phyloP scores from a whole-genome alignment of 1,139 yeast genomes.

The Candida tetrigidarum region DNA sequence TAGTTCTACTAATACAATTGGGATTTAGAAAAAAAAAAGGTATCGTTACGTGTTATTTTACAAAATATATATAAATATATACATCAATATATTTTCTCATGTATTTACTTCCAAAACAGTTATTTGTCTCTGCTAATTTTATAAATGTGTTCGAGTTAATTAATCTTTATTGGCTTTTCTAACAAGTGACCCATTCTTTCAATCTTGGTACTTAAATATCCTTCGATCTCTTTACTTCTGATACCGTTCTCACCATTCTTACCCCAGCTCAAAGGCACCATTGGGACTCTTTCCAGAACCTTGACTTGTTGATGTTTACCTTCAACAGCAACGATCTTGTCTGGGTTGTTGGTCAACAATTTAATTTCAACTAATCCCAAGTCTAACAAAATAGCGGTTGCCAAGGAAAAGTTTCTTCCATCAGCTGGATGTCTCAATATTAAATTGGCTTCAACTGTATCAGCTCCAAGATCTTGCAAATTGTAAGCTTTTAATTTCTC shows the following conservation, averaged over 20 bases:
- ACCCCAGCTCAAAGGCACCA: slow-evolving; percentile 95
- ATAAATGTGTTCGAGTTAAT: background rate
- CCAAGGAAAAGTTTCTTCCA: slow-evolving; percentile 88
- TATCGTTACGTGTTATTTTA: too few species aligned
- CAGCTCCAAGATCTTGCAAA: slow-evolving; percentile 97
- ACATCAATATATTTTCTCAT: background rate
- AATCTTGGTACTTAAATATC: slow-evolving; percentile 89
- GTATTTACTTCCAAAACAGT: background rate
- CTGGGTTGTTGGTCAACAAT: slow-evolving; percentile 93
- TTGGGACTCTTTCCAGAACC: slow-evolving; percentile 88
- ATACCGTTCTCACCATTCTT: slow-evolving; percentile 57
- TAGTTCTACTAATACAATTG: background rate
- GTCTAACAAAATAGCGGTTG: slow-evolving; percentile 90
- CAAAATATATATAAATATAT: slow-evolving; percentile 4
- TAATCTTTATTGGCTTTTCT: slow-evolving; percentile 22
- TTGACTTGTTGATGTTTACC: slow-evolving; percentile 72
- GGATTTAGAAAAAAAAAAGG: background rate
- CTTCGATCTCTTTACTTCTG: slow-evolving; percentile 84
- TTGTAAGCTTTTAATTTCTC: slow-evolving; percentile 97
- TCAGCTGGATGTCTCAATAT: slow-evolving; percentile 96
- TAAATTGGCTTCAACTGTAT: slow-evolving; percentile 95
- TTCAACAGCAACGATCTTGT: slow-evolving; percentile 92
- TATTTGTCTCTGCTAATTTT: background rate
- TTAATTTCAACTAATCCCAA: slow-evolving; percentile 75
- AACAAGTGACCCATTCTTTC: slow-evolving; percentile 95